Evolutionary conservation across 1,284 basidiomycete species (phyloP).

Genomic region (Phellinidium pouzarii): DNA sequence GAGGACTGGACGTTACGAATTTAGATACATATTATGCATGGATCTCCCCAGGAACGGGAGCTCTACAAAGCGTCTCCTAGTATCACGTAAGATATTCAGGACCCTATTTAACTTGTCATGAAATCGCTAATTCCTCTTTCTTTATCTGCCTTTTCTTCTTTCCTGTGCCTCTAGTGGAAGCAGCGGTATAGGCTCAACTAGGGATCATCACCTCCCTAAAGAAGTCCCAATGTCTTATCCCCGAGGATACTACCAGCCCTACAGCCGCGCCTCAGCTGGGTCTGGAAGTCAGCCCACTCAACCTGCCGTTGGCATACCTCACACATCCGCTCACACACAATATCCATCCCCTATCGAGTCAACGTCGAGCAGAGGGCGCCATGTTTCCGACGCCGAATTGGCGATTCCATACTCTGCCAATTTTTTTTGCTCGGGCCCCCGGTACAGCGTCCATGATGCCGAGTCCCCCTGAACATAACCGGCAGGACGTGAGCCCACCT

Average conservation of each 20-base stretch:
- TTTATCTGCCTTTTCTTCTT: not conserved
- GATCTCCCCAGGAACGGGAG: not conserved
- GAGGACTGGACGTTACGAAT: not conserved
- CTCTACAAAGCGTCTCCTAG: not conserved
- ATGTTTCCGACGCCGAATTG: not conserved
- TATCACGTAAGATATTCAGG: conserved; percentile 6
- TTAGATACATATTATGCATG: not conserved
- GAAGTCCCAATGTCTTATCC: not conserved
- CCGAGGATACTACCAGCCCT: not conserved
- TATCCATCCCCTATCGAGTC: conserved; percentile 5
- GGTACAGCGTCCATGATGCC: not conserved
- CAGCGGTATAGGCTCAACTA: not conserved
- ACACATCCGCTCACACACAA: not conserved
- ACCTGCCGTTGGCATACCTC: not conserved
- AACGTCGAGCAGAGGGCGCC: not conserved
- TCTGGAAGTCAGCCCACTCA: not conserved
- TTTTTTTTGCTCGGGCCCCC: not conserved
- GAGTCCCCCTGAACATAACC: not conserved
- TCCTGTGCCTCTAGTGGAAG: not conserved
- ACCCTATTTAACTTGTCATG: conserved; percentile 4
- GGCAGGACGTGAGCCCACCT: not conserved
- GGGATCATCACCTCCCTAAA: not conserved
- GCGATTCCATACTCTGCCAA: not conserved
- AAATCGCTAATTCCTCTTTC: not conserved
- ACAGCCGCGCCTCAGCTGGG: not conserved